Evolutionary conservation across 2,329 filamentous ascomycete genomes (phyloP).

Genomic region (Ophiostoma perfectum): DNA sequence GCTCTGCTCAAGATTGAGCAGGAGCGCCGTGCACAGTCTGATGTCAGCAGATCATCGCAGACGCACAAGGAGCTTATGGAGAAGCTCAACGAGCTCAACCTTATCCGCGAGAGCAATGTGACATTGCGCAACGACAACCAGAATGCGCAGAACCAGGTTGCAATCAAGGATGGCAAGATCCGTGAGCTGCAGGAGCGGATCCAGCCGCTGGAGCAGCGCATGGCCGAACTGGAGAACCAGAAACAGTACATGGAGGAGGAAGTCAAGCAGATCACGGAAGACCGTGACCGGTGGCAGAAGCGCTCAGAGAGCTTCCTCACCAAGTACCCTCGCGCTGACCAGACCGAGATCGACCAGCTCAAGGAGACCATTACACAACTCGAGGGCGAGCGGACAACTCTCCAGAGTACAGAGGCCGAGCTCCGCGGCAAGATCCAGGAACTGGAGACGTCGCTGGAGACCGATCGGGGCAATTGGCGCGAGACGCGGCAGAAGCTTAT

Average conservation of each 20-base stretch:
- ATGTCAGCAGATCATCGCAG: conserved; percentile 66
- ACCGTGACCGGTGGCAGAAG: conserved; percentile 93
- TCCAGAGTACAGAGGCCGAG: conserved; percentile 46
- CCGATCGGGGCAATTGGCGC: conserved; percentile 51
- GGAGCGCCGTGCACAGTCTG: conserved; percentile 70
- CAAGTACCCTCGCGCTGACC: conserved; percentile 93
- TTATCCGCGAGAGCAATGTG: conserved; percentile 91
- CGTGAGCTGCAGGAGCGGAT: conserved; percentile 69
- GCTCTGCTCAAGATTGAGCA: conserved; percentile 83
- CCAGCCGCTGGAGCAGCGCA: conserved; percentile 72
- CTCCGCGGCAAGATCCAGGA: conserved; percentile 52
- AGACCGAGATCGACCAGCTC: conserved; percentile 82
- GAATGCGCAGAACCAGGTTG: conserved; percentile 68
- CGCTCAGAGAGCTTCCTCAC: conserved; percentile 91
- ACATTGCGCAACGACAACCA: conserved; percentile 83
- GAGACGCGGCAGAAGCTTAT: conserved; percentile 49
- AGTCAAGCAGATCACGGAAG: conserved; percentile 80
- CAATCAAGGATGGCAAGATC: conserved; percentile 68
- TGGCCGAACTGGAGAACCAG: conserved; percentile 77
- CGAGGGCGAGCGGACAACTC: conserved; percentile 57
- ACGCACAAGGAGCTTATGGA: conserved; percentile 88
- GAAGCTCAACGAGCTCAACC: conserved; percentile 89
- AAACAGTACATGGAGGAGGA: conserved; percentile 79
- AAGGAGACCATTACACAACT: conserved; percentile 68
- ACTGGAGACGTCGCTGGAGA: conserved; percentile 47